phyloP scores from a whole-genome alignment of 805 yeast species.

The Kluyveromyces aestuarii region DNA sequence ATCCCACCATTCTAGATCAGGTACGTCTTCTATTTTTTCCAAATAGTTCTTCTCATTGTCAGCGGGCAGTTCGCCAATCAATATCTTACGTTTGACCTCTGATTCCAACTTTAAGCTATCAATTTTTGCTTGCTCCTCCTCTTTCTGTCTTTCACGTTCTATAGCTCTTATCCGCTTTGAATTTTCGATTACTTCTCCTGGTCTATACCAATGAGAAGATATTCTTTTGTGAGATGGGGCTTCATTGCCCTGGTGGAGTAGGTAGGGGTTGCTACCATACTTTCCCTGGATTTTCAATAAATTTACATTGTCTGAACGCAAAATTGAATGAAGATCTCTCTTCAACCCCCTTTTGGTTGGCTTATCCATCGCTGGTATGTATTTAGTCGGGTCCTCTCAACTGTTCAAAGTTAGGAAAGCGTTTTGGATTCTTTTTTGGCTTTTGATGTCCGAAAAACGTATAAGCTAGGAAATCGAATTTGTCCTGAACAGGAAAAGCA shows the following conservation, averaged over 20 bases:
- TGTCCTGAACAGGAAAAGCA: too few species aligned
- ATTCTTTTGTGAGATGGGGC: neutral
- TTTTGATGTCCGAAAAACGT: too few species aligned
- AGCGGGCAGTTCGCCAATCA: constrained; percentile 41
- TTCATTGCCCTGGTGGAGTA: constrained; percentile 7
- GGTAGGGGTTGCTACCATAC: constrained; percentile 22
- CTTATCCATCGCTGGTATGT: neutral
- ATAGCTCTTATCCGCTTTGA: constrained; percentile 3
- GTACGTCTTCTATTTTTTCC: constrained; percentile 37
- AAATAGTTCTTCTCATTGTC: constrained; percentile 50
- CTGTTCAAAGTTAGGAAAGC: too few species aligned
- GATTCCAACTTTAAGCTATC: constrained; percentile 5
- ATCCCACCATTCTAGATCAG: constrained; percentile 89
- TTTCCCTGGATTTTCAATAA: constrained; percentile 14
- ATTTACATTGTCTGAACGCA: constrained; percentile 22
- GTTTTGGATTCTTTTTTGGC: too few species aligned
- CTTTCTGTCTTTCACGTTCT: constrained; percentile 8
- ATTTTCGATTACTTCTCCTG: constrained; percentile 1
- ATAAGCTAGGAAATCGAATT: too few species aligned
- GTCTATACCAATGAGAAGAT: constrained; percentile 2
- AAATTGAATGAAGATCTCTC: constrained; percentile 23
- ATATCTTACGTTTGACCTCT: constrained; percentile 32
- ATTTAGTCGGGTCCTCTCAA: too few species aligned
- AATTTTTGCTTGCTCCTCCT: constrained; percentile 2
- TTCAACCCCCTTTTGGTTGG: constrained; percentile 16